phyloP scores from a whole-genome alignment of 768 basidiomycete genomes.

The Russula sp. region DNA sequence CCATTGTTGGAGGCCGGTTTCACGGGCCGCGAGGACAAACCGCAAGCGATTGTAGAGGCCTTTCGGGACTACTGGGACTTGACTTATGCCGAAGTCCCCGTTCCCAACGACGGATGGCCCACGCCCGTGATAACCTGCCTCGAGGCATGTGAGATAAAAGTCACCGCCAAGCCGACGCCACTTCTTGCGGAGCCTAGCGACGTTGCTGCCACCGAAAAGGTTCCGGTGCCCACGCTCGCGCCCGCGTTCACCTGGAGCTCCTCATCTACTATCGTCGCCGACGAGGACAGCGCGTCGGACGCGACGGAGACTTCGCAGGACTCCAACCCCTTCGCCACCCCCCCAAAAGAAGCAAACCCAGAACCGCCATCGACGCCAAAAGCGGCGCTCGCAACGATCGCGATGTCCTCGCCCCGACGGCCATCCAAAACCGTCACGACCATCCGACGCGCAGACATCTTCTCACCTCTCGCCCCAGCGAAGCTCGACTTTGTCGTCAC shows the following conservation, averaged over 20 bases:
- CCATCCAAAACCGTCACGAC: constrained; percentile 19
- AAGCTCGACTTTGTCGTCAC: constrained; percentile 12
- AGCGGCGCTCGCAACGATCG: background rate
- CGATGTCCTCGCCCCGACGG: constrained; percentile 12
- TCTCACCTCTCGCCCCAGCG: constrained; percentile 13
- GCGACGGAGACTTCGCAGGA: background rate
- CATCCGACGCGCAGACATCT: background rate
- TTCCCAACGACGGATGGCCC: constrained; percentile 50
- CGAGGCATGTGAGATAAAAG: constrained; percentile 17
- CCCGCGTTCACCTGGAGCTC: constrained; percentile 10
- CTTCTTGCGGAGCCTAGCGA: background rate
- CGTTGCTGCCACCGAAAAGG: background rate
- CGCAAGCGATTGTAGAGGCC: constrained; percentile 37
- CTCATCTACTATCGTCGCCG: constrained; percentile 15
- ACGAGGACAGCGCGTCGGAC: constrained; percentile 15
- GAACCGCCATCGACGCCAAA: constrained; percentile 15
- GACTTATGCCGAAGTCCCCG: constrained; percentile 34
- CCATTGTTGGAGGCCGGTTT: constrained; percentile 54
- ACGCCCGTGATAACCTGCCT: constrained; percentile 36
- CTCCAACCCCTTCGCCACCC: constrained; percentile 1
- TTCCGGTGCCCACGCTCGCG: background rate
- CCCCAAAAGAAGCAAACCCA: background rate
- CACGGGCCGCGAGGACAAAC: constrained; percentile 41
- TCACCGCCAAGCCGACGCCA: constrained; percentile 6
- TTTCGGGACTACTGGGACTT: constrained; percentile 59